Evolutionary conservation across 306 rosid species (phyloP), one percentile per base, ranked within the genome.

Genomic region (Prunus mongolica): DNA sequence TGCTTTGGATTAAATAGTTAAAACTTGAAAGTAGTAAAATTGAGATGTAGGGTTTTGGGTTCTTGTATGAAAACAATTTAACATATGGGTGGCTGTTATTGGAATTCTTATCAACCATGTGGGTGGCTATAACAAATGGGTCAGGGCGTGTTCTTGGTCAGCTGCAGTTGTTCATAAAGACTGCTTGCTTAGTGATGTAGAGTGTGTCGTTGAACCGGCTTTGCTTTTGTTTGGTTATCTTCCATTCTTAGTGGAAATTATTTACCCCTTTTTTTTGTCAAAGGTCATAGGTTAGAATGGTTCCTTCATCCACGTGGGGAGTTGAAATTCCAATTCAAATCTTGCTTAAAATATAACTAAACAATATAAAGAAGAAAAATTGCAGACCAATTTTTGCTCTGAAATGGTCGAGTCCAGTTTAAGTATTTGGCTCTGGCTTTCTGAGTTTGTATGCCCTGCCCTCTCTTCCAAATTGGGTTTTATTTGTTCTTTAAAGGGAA

Each of bases 281-380:
- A 82, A 54, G 60, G 66, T 65, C 78, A 16, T 34, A 25, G 22
- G 47, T 60, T 49, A 65, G 71, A 74, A 74, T 24, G 45, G 8
- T 63, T 65, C 25, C 22, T 61, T 65, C 66, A 25, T 32, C 73
- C 67, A 9, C 78, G 62, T n/a, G 57, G 19, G 22, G 8, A 2
- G 65, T 69, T 81, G 77, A 81, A 81, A 58, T 14, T 14, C 44
- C 45, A n/a, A 52, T 34, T 8, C 64, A 45, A 46, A 68, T 2
- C 47, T 38, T 51, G 65, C 8, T 71, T 8, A 34, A 22, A 38
- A 3, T 2, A 3, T 16, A 38, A 24, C 28, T 52, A 5, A 9
- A 3, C 54, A 64, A 28, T 30, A 20, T 75, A 3, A 20, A 12
- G 19, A 56, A 55, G 49, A 71, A 55, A 66, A n/a, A 15, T 60